Evolutionary conservation across 352 stramenopile genomes (phyloP), one percentile per base, ranked within the genome.

Genomic region (Pythium sp.): DNA sequence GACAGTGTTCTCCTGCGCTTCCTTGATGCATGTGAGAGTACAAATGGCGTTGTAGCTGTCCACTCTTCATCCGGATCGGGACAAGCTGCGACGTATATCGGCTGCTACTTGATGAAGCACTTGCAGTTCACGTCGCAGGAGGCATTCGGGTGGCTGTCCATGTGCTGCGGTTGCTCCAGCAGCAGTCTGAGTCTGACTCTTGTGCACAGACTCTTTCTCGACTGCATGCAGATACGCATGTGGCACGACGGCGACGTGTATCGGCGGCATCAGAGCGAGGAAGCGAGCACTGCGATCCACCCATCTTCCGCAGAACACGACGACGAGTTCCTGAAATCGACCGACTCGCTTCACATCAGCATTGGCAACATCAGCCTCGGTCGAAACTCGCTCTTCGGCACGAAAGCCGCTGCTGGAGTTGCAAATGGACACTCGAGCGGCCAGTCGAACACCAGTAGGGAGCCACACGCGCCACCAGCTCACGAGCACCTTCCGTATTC

Each of bases 61-160:
- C 94, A 99, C 77, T 54, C 64, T 9, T 36, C 30, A 7, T 28
- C 70, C 78, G 56, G 92, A 0, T 76, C 98, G 2, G 95, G 95
- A 15, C 83, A 92, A 6, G 98, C 97, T 0, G 96, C 93, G 1
- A 98, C 95, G 0, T 98, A 94, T 72, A 98, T 99, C 43, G 97
- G 93, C 7, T 97, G 94, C 60, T 99, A 98, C 72, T 73, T 99
- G 38, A 99, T 99, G 95, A 99, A 99, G 74, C 97, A 99, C 69
- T 95, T 91, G 43, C 73, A 75, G 36, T 96, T 99, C 56, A 98
- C 95, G 0, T 95, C 97, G 0, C 81, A 82, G 6, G 97, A 99
- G 80, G 93, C 86, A 5, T 97, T 99, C 67, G 95, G 88, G 0
- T 99, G 96, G 94, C 89, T 99, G 60, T 86, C 92, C n/a, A 93